A percentile compares a stretch with the other conserved stretches of the same genome.
These are phyloP conservation scores for Pseudoscleropodium purum DNA, from an alignment of 225 moss, liverwort and hornwort genomes.

Conservation along the genomic window DNA sequence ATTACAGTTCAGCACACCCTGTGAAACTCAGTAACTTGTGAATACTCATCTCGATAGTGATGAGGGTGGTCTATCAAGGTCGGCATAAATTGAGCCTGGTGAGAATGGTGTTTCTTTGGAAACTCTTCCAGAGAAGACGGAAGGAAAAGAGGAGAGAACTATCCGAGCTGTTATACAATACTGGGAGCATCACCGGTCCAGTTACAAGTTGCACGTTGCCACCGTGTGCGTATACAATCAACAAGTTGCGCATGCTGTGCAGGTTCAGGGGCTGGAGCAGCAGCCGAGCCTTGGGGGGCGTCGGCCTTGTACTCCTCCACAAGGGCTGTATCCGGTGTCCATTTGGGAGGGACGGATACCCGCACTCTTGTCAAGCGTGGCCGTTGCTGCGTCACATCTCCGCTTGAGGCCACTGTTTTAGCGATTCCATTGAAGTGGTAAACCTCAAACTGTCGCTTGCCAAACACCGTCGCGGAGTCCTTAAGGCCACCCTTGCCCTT, in stretches of 20 bases:
- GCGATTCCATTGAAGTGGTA: slow-evolving; percentile 98
- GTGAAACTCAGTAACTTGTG: slow-evolving; percentile 20
- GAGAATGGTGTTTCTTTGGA: slow-evolving; percentile 7
- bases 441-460: slow-evolving; percentile 77
- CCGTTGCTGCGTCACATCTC: slow-evolving; percentile 63
- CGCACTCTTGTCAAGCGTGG: slow-evolving; percentile 69
- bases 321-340: slow-evolving; percentile 82
- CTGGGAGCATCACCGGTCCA: slow-evolving; percentile 93
- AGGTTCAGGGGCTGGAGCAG: slow-evolving; percentile 44
- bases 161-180: slow-evolving; percentile 64
- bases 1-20: slow-evolving; percentile 28
- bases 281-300: slow-evolving; percentile 15
- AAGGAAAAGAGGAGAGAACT: not conserved
- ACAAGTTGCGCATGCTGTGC: slow-evolving; percentile 97
- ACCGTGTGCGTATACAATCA: slow-evolving; percentile 94
- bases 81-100: slow-evolving; percentile 2
- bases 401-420: slow-evolving; percentile 72
- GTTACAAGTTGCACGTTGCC: slow-evolving; percentile 94
- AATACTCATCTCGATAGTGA: slow-evolving; percentile 13
- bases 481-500: slow-evolving; percentile 76
- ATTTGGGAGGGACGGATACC: slow-evolving; percentile 92
- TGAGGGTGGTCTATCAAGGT: slow-evolving; percentile 12
- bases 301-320: slow-evolving; percentile 64
- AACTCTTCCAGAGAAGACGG: not conserved
- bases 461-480: slow-evolving; percentile 44